Evolutionary conservation across 2,329 filamentous ascomycete genomes (phyloP).

Genomic region (Beauveria australis): DNA sequence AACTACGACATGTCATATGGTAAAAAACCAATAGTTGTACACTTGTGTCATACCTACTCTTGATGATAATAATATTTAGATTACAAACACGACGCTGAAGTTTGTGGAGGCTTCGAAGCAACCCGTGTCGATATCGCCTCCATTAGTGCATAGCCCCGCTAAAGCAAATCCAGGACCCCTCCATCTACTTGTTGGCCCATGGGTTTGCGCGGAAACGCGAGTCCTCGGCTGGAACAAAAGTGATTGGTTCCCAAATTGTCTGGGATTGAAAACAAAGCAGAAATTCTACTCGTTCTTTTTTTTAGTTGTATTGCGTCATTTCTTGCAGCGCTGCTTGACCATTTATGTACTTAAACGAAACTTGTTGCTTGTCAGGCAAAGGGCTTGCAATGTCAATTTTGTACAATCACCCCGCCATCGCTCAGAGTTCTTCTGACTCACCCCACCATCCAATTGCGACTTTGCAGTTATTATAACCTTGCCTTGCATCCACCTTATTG

Average conservation of each 20-base stretch:
- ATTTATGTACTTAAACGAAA: slow-evolving; percentile 10
- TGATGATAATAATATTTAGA: neutral
- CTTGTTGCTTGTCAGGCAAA: neutral
- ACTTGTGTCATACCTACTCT: neutral
- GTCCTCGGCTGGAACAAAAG: too few relatives aligned
- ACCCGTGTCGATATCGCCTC: neutral
- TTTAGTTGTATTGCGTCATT: neutral
- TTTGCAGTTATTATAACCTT: slow-evolving; percentile 4
- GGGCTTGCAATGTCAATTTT: slow-evolving; percentile 6
- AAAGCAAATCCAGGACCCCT: neutral
- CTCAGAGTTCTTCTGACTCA: slow-evolving; percentile 10
- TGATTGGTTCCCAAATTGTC: too few relatives aligned
- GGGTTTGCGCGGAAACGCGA: neutral
- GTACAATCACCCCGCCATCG: slow-evolving; percentile 11
- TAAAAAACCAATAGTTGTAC: neutral
- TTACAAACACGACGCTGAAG: neutral
- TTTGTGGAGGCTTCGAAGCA: slow-evolving; percentile 10
- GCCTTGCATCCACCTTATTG: neutral
- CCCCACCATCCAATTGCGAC: slow-evolving; percentile 4
- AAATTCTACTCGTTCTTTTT: neutral
- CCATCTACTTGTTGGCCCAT: neutral
- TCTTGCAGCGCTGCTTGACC: neutral
- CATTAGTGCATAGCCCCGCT: slow-evolving; percentile 7
- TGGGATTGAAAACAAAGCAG: neutral
- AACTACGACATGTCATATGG: neutral